Evolutionary conservation across 129 eudicot species (phyloP), one percentile per base, ranked within the genome.

Genomic region (Apium graveolens): DNA sequence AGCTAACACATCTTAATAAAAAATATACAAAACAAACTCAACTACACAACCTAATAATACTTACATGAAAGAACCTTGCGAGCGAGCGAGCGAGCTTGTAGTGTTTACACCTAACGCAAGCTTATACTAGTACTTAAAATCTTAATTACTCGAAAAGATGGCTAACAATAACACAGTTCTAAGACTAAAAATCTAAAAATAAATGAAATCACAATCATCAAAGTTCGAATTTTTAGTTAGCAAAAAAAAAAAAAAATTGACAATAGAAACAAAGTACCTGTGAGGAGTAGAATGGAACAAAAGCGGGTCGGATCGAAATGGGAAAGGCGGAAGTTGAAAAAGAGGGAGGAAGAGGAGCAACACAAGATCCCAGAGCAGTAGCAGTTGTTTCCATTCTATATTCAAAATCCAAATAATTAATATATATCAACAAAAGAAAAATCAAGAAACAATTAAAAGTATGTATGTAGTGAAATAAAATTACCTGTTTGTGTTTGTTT

Each of bases 301-400:
- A 34, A 80, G 78, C 80, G 21, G 81, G 80, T 31, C 81, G 69
- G 34, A 46, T 66, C 3, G 82, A 74, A 39, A 41, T 24, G 34
- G 70, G 79, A 44, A 73, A 18, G 0, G 38, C 69, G 9, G 80
- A 73, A 77, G 78, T 81, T 29, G 68, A 65, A 38, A 65, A 26
- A 62, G 41, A 1, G 5, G 5, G 5, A 2, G 41, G 78, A 65
- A 75, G 84, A 80, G 39, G 80, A 65, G 80, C 76, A 55, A 85
- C 79, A 74, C 88, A 85, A 53, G 97, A 84, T 48, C 93, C 90
- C 69, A 92, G 83, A 82, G 81, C 84, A 77, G 89, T 83, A 0
- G 89, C 89, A 0, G 89, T 88, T 65, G 96, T 75, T 84, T 86
- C 96, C 97, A 92, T 92, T 75, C 20, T 55, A 11, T 10, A 69